Conservation (phyloP, 2,329 filamentous ascomycete species). For the Monilinia laxa region DNA sequence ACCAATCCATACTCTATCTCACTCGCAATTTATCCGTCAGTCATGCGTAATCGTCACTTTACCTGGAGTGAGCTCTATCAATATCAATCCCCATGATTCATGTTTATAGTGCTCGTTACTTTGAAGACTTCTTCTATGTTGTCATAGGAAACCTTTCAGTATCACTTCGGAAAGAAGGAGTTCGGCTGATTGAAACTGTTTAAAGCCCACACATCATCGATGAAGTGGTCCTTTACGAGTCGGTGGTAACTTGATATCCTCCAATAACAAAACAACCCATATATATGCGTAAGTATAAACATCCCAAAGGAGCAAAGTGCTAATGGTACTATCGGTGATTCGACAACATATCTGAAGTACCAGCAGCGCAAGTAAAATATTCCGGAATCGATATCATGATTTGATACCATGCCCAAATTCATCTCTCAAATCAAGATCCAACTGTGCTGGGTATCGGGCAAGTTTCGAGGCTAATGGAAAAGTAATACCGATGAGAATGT, state of each 20-base stretch:
- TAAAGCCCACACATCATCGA: not conserved
- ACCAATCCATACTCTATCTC: too few species aligned
- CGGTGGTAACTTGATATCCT: not conserved
- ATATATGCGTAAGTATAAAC: not conserved
- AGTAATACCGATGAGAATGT: not conserved
- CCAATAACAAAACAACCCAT: not conserved
- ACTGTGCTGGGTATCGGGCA: not conserved
- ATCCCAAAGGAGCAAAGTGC: conserved; percentile 6
- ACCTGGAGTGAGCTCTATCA: not conserved
- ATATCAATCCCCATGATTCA: not conserved
- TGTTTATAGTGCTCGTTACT: not conserved
- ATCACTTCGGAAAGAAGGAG: conserved; percentile 6
- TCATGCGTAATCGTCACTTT: not conserved
- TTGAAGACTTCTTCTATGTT: not conserved
- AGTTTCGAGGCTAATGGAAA: not conserved
- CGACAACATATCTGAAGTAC: conserved; percentile 10
- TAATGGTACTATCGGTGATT: not conserved
- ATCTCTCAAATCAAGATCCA: not conserved
- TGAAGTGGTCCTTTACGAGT: conserved; percentile 10
- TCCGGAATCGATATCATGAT: not conserved
- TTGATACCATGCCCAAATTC: not conserved
- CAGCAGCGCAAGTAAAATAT: not conserved
- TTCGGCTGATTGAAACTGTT: conserved; percentile 1
- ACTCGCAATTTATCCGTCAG: not conserved
- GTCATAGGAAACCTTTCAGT: not conserved